phyloP scores from a whole-genome alignment of 1,284 basidiomycete species.

The Leccinum cinnamomeum region DNA sequence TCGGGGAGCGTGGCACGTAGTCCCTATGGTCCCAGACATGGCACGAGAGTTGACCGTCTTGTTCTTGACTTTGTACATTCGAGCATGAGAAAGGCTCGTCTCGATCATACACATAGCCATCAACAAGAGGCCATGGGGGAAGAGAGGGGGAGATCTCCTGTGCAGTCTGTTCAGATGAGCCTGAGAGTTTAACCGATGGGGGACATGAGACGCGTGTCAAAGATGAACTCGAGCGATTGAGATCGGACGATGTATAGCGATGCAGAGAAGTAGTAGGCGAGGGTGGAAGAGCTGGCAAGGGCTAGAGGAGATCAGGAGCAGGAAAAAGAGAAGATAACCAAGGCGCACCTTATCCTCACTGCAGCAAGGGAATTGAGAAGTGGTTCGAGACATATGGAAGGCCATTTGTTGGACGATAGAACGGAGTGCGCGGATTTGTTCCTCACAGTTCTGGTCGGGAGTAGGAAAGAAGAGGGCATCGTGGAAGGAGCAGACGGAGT shows the following conservation, averaged over 20 bases:
- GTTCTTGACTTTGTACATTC: conserved; percentile 12
- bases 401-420: conserved; percentile 38
- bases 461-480: conserved; percentile 33
- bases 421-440: conserved; percentile 30
- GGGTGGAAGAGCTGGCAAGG: conserved; percentile 31
- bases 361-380: background rate
- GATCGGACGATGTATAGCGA: conserved; percentile 26
- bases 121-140: conserved; percentile 6
- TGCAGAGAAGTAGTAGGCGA: conserved; percentile 28
- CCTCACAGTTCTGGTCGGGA: conserved; percentile 12
- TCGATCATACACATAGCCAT: conserved; percentile 8
- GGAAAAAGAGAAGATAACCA: background rate
- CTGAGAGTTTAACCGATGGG: conserved; percentile 34
- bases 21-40: conserved; percentile 28
- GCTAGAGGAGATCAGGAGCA: conserved; percentile 16
- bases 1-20: conserved; percentile 30
- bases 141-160: conserved; percentile 26
- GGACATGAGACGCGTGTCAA: conserved; percentile 35
- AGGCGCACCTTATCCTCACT: conserved; percentile 24
- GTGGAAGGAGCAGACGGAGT: conserved; percentile 32
- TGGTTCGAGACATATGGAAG: conserved; percentile 17
- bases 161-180: conserved; percentile 29
- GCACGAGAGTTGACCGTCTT: conserved; percentile 19
- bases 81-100: conserved; percentile 13
- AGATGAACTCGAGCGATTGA: conserved; percentile 32